Evolutionary conservation across 202 grass and related monocot species (phyloP), one percentile per base, ranked within the genome.

Genomic region (Sporobolus alterniflorus): DNA sequence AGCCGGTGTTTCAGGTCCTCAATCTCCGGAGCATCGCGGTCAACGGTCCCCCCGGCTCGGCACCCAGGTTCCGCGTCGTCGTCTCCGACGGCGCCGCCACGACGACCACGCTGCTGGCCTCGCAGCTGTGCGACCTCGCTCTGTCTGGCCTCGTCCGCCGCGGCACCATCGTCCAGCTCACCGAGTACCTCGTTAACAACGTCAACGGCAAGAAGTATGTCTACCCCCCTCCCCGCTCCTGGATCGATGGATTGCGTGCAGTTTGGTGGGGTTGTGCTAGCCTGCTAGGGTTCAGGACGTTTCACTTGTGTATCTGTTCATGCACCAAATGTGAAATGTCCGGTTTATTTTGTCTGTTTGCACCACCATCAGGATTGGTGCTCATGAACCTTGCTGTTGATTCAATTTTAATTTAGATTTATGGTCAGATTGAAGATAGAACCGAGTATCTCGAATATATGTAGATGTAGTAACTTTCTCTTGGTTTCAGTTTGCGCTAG

Each of bases 1-100:
- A 85, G 81, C 93, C 93, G 52, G 62, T 94, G 42, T 61, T 96
- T 29, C 89, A 96, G 91, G 67, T 96, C 69, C 14, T 96, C 67
- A 74, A 99, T 12, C 21, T 99, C 87, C 81, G 62, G 67, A 60
- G 66, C 78, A 71, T 96, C 64, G 47, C 84, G 32, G 64, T 85
- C 52, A 26, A 34, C 32, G 85, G 80, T 0, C 3, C 16, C 10
- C 16, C 34, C n/a, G 71, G 81, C 60, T 22, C 48, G 46, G 52
- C 36, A 32, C 65, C 47, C 77, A 73, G 93, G 83, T 99, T 74
- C 75, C 79, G 85, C 25, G 85, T 88, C 33, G 29, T 87, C 77
- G 67, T 99, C 31, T 91, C 93, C 6, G 96, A 99, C 54, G 91
- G 96, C 54, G 28, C 71, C 15, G 32, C 69, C 63, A 65, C 77